phyloP scores from a whole-genome alignment of 1,284 basidiomycete genomes.

The Porodaedalea pini region DNA sequence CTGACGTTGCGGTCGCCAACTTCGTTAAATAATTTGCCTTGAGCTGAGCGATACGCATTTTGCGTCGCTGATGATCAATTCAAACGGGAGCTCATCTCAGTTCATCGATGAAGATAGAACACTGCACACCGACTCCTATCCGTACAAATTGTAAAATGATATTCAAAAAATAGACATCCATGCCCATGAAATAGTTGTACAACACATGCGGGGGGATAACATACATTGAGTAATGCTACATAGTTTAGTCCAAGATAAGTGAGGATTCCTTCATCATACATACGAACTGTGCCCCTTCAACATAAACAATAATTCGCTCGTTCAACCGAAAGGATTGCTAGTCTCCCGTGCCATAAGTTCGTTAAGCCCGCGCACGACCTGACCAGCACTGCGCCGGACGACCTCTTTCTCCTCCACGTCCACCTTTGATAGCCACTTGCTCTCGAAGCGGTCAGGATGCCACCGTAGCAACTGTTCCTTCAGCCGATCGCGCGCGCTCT shows the following conservation, averaged over 20 bases:
- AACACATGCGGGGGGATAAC: slow-evolving; percentile 17
- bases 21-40: no score
- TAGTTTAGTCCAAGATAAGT: slow-evolving; percentile 15
- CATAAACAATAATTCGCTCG: background rate
- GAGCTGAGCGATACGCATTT: no score
- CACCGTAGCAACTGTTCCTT: slow-evolving; percentile 43
- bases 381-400: slow-evolving; percentile 39
- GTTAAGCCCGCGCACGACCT: slow-evolving; percentile 52
- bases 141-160: background rate
- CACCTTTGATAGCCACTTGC: slow-evolving; percentile 42
- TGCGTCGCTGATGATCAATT: background rate
- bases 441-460: slow-evolving; percentile 43
- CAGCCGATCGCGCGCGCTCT: slow-evolving; percentile 36
- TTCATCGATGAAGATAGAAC: no score
- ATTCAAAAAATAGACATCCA: background rate
- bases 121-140: background rate
- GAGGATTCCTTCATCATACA: background rate
- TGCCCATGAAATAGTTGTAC: slow-evolving; percentile 14
- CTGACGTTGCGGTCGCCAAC: no score
- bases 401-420: slow-evolving; percentile 39
- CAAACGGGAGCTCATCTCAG: background rate
- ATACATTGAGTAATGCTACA: slow-evolving; percentile 21
- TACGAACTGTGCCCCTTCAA: background rate
- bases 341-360: slow-evolving; percentile 35
- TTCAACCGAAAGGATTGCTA: slow-evolving; percentile 5